phyloP scores from a whole-genome alignment of 2,329 filamentous ascomycete genomes.

The Hymenoscyphus fructigenus region DNA sequence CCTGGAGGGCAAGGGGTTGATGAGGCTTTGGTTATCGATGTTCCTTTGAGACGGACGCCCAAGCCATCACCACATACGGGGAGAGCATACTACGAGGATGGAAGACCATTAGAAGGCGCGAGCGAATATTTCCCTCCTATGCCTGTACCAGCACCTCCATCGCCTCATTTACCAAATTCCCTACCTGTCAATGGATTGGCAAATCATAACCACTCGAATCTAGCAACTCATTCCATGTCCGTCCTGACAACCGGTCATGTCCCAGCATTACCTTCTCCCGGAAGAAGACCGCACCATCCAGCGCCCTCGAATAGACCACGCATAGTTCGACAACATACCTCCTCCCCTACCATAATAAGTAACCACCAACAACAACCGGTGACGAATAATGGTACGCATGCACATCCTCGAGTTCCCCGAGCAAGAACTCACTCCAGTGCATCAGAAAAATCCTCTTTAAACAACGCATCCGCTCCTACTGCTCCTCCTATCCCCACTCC shows the following conservation, averaged over 20 bases:
- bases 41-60: constrained; percentile 73
- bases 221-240: constrained; percentile 66
- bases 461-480: constrained; percentile 39
- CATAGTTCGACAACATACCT: constrained; percentile 70
- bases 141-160: constrained; percentile 41
- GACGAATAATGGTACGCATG: constrained; percentile 34
- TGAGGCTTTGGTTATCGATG: constrained; percentile 88
- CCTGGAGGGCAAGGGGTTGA: constrained; percentile 84
- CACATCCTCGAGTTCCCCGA: constrained; percentile 43
- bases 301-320: constrained; percentile 59
- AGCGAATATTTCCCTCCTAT: constrained; percentile 83
- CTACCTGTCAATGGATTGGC: constrained; percentile 31
- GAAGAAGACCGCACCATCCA: constrained; percentile 56
- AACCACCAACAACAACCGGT: constrained; percentile 19
- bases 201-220: constrained; percentile 25
- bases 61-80: constrained; percentile 70
- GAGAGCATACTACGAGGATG: constrained; percentile 57
- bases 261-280: constrained; percentile 79
- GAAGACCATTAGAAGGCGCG: constrained; percentile 64
- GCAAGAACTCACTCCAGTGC: constrained; percentile 58
- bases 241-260: constrained; percentile 79
- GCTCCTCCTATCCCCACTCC: constrained; percentile 52
- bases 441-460: constrained; percentile 45
- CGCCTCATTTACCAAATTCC: constrained; percentile 34
- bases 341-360: constrained; percentile 71